Conservation (phyloP, 2,329 filamentous ascomycete species). For the Orbilia blumenaviensis region DNA sequence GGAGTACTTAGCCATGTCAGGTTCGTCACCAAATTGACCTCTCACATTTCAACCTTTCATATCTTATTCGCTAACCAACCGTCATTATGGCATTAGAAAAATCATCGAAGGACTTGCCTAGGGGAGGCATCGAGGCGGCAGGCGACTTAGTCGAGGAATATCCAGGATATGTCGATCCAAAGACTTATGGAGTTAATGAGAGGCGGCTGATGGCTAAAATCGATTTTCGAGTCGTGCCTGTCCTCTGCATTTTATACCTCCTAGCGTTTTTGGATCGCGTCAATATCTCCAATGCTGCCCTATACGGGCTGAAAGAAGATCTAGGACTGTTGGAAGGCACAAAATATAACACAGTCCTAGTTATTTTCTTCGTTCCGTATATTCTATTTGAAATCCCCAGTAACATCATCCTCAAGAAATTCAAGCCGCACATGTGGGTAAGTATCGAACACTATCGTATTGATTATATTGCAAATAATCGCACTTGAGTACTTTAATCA, state of each 20-base stretch:
- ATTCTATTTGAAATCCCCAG: slow-evolving; percentile 75
- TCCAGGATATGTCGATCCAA: slow-evolving; percentile 36
- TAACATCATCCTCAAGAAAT: slow-evolving; percentile 75
- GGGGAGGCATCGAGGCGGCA: slow-evolving; percentile 35
- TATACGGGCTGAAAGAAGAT: slow-evolving; percentile 73
- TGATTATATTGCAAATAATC: too few species aligned
- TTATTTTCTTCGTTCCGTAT: slow-evolving; percentile 85
- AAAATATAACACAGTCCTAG: slow-evolving; percentile 78
- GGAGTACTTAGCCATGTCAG: slow-evolving; percentile 33
- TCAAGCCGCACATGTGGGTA: slow-evolving; percentile 73
- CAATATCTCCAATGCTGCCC: slow-evolving; percentile 80
- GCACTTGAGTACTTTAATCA: too few species aligned
- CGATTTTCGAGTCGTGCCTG: slow-evolving; percentile 76
- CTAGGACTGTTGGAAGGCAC: slow-evolving; percentile 67
- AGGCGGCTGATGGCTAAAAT: slow-evolving; percentile 73
- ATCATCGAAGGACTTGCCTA: slow-evolving; percentile 24
- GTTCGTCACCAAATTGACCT: slow-evolving; percentile 21
- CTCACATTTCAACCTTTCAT: not conserved
- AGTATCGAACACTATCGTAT: not conserved
- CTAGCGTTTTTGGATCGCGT: slow-evolving; percentile 77
- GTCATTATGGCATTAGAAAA: slow-evolving; percentile 33
- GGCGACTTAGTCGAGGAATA: slow-evolving; percentile 46
- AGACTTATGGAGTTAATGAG: slow-evolving; percentile 62
- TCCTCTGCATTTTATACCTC: slow-evolving; percentile 76
- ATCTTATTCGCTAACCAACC: not conserved